phyloP scores from a whole-genome alignment of 208 protist genomes.

The Wallacemonas sp. region DNA sequence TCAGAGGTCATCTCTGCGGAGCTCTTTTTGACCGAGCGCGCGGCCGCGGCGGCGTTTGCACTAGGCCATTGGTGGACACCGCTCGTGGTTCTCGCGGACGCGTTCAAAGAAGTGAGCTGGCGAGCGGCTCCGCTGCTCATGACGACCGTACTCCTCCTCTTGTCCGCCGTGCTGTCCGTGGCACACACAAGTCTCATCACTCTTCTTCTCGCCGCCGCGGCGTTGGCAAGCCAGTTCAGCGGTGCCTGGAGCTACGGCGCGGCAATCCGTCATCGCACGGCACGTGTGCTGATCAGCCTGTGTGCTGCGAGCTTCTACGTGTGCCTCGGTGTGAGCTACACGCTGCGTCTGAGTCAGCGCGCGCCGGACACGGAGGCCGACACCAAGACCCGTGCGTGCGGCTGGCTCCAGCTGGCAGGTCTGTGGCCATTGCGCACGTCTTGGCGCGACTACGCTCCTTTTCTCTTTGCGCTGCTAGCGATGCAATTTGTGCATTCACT shows the following conservation, averaged over 20 bases:
- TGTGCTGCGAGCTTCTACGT: conserved; percentile 1
- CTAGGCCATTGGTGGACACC: neutral
- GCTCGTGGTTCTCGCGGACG: neutral
- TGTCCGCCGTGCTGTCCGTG: neutral
- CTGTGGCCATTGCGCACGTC: neutral
- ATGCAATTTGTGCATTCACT: neutral
- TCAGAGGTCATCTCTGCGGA: neutral
- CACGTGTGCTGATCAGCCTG: neutral
- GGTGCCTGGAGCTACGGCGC: neutral
- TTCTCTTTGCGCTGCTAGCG: neutral
- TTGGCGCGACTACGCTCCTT: neutral
- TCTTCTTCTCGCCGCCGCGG: neutral
- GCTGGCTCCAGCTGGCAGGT: neutral
- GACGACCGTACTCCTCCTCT: neutral
- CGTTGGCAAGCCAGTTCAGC: neutral
- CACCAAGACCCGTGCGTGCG: neutral
- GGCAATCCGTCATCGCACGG: neutral
- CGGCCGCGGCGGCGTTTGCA: neutral
- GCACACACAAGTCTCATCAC: conserved; percentile 3
- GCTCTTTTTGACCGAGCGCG: neutral
- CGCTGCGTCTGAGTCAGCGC: neutral
- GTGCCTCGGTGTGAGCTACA: neutral
- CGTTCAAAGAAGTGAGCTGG: neutral
- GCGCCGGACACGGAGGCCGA: neutral
- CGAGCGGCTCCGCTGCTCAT: neutral